Evolutionary conservation across 2,329 filamentous ascomycete genomes (phyloP).

Genomic region (Xylariaceae sp.): DNA sequence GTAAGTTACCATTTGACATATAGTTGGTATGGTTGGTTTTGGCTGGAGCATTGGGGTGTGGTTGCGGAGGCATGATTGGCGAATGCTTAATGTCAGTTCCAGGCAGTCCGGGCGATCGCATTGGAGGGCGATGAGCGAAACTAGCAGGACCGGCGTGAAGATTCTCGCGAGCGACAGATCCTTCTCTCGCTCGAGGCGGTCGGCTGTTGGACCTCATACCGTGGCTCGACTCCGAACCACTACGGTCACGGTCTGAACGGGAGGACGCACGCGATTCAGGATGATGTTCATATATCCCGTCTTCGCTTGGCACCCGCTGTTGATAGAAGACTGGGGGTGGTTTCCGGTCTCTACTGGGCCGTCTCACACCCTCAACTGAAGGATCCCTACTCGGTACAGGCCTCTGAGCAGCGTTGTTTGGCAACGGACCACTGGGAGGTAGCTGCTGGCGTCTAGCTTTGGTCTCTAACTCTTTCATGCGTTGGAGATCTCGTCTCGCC

Average conservation of each 20-base stretch:
- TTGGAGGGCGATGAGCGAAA: conserved; percentile 24
- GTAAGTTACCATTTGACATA: conserved; percentile 29
- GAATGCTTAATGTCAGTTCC: conserved; percentile 45
- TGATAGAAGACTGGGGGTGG: conserved; percentile 42
- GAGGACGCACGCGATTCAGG: conserved; percentile 14
- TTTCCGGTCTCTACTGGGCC: conserved; percentile 39
- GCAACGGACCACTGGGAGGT: conserved; percentile 10
- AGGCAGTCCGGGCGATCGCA: conserved; percentile 43
- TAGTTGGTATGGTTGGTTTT: conserved; percentile 18
- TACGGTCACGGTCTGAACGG: conserved; percentile 43
- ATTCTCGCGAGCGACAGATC: conserved; percentile 33
- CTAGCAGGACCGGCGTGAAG: conserved; percentile 25
- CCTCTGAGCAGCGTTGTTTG: conserved; percentile 15
- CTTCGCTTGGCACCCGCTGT: conserved; percentile 39
- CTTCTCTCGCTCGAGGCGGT: conserved; percentile 36
- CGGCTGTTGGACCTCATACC: conserved; percentile 36
- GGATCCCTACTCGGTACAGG: conserved; percentile 20
- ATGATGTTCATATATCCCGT: conserved; percentile 27
- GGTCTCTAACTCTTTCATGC: conserved; percentile 49
- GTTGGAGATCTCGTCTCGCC: conserved; percentile 53
- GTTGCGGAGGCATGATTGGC: conserved; percentile 43
- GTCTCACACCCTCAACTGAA: conserved; percentile 15
- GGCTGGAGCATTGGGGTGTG: conserved; percentile 27
- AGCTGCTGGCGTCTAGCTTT: conserved; percentile 37
- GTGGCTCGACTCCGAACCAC: conserved; percentile 52